Evolutionary conservation across 2,329 filamentous ascomycete species (phyloP).

Genomic region (Byssothecium circinans): DNA sequence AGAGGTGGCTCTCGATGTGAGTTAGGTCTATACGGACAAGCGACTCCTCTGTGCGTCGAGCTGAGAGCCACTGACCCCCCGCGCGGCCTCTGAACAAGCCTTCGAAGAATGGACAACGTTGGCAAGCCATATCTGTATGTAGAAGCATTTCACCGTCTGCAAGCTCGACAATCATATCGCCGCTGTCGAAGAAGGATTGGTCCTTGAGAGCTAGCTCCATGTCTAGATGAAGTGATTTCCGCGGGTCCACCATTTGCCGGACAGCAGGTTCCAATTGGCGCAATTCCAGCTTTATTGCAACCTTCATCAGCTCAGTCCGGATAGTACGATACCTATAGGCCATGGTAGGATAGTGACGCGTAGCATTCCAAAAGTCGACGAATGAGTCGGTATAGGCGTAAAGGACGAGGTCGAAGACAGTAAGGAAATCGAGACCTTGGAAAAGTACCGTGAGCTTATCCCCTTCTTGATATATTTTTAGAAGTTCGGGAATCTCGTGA

Average conservation of each 20-base stretch:
- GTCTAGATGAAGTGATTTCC: conserved; percentile 67
- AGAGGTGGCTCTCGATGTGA: conserved; percentile 73
- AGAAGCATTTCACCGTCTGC: conserved; percentile 69
- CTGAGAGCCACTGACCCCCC: conserved; percentile 78
- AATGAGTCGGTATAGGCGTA: conserved; percentile 80
- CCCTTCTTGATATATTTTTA: conserved; percentile 58
- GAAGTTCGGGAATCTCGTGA: conserved; percentile 61
- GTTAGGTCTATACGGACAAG: conserved; percentile 75
- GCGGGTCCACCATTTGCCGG: conserved; percentile 69
- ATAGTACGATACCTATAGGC: conserved; percentile 77
- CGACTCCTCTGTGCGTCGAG: conserved; percentile 58
- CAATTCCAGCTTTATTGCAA: conserved; percentile 73
- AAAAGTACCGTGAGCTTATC: conserved; percentile 65
- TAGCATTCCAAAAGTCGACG: conserved; percentile 85
- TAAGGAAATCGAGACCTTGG: conserved; percentile 71
- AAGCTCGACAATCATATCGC: conserved; percentile 78
- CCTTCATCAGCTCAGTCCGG: conserved; percentile 81
- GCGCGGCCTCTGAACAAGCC: conserved; percentile 88
- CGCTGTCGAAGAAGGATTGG: conserved; percentile 71
- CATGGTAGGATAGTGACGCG: conserved; percentile 64
- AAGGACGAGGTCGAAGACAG: conserved; percentile 75
- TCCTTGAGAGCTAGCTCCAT: conserved; percentile 71
- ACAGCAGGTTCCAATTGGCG: conserved; percentile 73
- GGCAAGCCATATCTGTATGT: conserved; percentile 78
- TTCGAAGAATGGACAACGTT: conserved; percentile 88